Evolutionary conservation across 805 yeast species (phyloP), one percentile per base, ranked within the genome.

Genomic region (Jamesozyma lodderae): DNA sequence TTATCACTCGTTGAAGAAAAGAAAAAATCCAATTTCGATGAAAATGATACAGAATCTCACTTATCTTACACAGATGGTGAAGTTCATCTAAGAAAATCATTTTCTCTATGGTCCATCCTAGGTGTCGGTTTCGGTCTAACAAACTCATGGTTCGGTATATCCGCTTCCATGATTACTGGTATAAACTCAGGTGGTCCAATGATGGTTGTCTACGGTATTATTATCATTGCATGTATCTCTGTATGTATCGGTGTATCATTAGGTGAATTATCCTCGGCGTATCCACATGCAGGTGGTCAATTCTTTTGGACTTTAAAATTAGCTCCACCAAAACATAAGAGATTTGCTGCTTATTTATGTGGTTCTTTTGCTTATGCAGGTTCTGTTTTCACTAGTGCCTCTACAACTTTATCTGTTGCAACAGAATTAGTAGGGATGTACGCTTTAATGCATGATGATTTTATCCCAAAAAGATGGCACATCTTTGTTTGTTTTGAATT

Each of bases 281-380:
- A 68, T 54, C 80, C 80, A 3, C 71, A 70, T 44, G 77, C 80
- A n/a, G 81, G 79, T 35, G 81, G 80, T 16, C 81, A 75, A 48
- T 75, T 72, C 49, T 73, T 67, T 49, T 75, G 81, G 81, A 70
- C 80, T 3, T 63, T 68, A 55, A 66, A 70, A 34, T 53, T 75
- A 41, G 79, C 80, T 6, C 79, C 78, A 8, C 66, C 65, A 37
- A 53, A 53, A 37, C 46, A 57, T 37, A 57, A 50, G 44, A 48
- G 67, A 17, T 70, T 75, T 40, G 64, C 68, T 30, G 75, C 82
- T 2, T 78, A 74, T 48, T 41, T 73, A 55, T 75, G 81, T 49
- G 84, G 82, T 11, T 72, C 79, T 6, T 69, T 76, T 44, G 81
- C 81, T 2, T 74, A 76, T 68, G 74, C 77, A 4, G 83, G 84